These are phyloP conservation scores for Malassezia furfur DNA, from an alignment of 1,284 basidiomycete genomes.

Conservation along the genomic window DNA sequence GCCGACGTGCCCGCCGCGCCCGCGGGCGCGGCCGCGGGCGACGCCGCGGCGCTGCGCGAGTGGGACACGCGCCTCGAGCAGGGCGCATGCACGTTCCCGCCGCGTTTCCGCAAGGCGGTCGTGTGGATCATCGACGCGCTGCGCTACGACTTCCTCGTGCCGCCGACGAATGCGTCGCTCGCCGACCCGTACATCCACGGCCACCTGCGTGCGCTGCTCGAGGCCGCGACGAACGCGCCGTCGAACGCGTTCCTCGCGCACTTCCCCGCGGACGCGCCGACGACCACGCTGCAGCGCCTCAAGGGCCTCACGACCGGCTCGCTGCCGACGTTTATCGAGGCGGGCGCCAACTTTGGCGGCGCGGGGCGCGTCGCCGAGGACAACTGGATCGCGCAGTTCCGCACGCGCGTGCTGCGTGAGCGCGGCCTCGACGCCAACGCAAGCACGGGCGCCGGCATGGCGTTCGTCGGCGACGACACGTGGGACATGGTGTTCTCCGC, in stretches of 20 bases:
- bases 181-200: constrained; percentile 62
- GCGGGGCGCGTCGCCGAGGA: constrained; percentile 64
- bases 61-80: constrained; percentile 27
- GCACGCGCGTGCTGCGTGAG: constrained; percentile 30
- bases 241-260: constrained; percentile 73
- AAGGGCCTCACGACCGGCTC: constrained; percentile 93
- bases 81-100: constrained; percentile 31
- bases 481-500: constrained; percentile 83
- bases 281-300: constrained; percentile 85
- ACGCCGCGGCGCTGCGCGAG: constrained; percentile 15
- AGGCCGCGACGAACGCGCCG: constrained; percentile 60
- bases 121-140: constrained; percentile 84
- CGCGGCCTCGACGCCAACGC: neutral
- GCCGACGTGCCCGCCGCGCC: constrained; percentile 20
- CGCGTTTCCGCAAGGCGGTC: constrained; percentile 55
- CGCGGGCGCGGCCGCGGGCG: constrained; percentile 2
- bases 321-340: constrained; percentile 88
- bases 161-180: constrained; percentile 56
- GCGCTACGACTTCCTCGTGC: constrained; percentile 84
- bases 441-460: constrained; percentile 35
- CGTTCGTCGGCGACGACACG: constrained; percentile 92
- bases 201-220: constrained; percentile 66
- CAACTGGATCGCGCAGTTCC: constrained; percentile 55
- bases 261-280: constrained; percentile 85
- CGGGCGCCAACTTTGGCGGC: constrained; percentile 80